Conservation (phyloP, 345 rosid genomes). For the Isatis tinctoria region DNA sequence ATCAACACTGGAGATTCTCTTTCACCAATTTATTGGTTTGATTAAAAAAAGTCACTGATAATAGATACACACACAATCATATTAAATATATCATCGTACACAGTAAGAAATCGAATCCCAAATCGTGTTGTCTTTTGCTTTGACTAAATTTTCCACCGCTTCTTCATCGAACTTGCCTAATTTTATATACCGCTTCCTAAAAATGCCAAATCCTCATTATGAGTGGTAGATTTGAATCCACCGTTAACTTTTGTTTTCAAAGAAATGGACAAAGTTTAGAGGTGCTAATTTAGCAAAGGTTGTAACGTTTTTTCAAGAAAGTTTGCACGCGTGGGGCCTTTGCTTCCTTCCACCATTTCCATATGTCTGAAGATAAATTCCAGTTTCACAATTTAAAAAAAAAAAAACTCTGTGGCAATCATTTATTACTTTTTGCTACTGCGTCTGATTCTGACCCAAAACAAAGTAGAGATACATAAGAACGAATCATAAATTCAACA, state of each 20-base stretch:
- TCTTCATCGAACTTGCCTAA: background rate
- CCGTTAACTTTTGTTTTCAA: background rate
- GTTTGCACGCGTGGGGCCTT: constrained; percentile 14
- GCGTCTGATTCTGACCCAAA: background rate
- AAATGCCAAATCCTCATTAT: background rate
- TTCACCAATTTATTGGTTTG: too few species aligned
- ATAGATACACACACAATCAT: background rate
- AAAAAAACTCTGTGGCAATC: background rate
- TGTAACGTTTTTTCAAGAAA: background rate
- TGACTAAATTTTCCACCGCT: background rate
- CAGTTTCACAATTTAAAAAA: background rate
- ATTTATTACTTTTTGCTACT: background rate
- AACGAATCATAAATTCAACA: background rate
- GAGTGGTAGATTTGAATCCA: constrained; percentile 1
- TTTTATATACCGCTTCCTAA: background rate
- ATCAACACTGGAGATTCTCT: too few species aligned
- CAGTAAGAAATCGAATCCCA: background rate
- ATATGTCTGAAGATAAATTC: background rate
- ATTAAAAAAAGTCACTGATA: too few species aligned
- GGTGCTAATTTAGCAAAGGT: background rate
- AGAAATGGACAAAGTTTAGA: background rate
- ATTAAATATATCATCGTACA: background rate
- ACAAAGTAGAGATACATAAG: background rate
- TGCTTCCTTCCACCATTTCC: background rate
- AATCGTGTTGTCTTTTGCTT: background rate